Percentiles rank a stretch among this genome's conserved stretches.
These are phyloP conservation scores for Trichophyton simii DNA, from an alignment of 2,329 filamentous ascomycete genomes.

Conservation along the genomic window DNA sequence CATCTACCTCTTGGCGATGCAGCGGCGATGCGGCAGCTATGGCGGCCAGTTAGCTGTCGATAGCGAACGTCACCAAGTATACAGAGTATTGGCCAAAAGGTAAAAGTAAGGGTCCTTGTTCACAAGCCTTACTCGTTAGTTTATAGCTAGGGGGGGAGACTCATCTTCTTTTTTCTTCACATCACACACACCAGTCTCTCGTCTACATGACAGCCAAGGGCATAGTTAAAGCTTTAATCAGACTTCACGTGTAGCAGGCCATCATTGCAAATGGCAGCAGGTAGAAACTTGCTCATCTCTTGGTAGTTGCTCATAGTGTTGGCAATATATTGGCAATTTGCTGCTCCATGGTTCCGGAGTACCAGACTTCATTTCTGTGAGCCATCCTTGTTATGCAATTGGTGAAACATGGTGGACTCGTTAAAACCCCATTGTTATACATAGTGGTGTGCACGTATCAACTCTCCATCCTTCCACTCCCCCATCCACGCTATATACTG, in stretches of 20 bases:
- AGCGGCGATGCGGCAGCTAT: background rate
- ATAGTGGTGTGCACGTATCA: background rate
- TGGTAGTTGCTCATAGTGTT: background rate
- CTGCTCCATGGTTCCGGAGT: background rate
- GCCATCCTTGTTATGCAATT: background rate
- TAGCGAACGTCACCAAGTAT: too few relatives aligned
- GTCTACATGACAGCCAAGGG: background rate
- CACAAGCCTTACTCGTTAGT: background rate
- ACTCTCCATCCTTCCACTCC: background rate
- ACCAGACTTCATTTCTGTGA: background rate
- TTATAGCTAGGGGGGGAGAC: background rate
- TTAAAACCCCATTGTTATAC: background rate
- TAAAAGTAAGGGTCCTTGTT: background rate
- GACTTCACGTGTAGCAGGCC: background rate
- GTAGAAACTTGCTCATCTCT: background rate
- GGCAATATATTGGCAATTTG: background rate
- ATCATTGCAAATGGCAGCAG: background rate
- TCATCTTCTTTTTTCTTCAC: background rate
- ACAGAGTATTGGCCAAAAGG: too few relatives aligned
- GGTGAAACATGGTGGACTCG: background rate
- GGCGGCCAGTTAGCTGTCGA: background rate
- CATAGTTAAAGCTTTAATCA: background rate
- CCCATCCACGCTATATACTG: background rate
- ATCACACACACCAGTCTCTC: background rate
- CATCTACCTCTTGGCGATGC: background rate